Evolutionary conservation across 2,329 filamentous ascomycete species (phyloP).

Genomic region (Orbilia ellipsospora): DNA sequence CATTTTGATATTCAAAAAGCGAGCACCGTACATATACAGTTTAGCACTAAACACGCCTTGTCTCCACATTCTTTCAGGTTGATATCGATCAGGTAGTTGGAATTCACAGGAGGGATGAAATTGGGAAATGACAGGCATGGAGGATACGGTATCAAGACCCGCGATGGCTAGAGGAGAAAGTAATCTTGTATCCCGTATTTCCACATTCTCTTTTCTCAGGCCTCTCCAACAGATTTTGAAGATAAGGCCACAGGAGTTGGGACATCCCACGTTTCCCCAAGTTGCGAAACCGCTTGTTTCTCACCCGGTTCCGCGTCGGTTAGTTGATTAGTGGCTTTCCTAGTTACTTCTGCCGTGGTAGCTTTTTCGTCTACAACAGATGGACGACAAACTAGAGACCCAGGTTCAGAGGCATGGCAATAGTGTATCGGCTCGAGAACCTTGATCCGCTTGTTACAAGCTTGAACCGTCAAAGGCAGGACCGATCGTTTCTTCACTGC

Average conservation of each 20-base stretch:
- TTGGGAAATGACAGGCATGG: constrained; percentile 34
- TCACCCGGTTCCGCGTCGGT: constrained; percentile 53
- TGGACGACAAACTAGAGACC: constrained; percentile 18
- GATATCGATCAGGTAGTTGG: constrained; percentile 21
- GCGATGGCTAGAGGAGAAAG: neutral
- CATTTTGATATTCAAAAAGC: constrained; percentile 35
- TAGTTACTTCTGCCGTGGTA: constrained; percentile 52
- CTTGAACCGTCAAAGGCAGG: constrained; percentile 45
- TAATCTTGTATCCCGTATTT: constrained; percentile 17
- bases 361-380: constrained; percentile 43
- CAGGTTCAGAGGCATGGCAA: constrained; percentile 9
- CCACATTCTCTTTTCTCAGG: neutral
- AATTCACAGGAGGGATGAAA: constrained; percentile 27
- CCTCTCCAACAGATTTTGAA: constrained; percentile 27
- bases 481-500: constrained; percentile 1
- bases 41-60: constrained; percentile 3
- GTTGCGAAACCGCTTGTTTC: constrained; percentile 52
- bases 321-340: constrained; percentile 52
- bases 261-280: constrained; percentile 54
- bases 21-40: constrained; percentile 30
- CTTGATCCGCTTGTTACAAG: constrained; percentile 44
- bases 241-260: constrained; percentile 30
- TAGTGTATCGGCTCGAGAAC: constrained; percentile 26
- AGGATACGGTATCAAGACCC: constrained; percentile 19
- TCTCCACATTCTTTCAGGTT: constrained; percentile 38